Evolutionary conservation across 2,329 filamentous ascomycete genomes (phyloP).

Genomic region (Nemania diffusa): DNA sequence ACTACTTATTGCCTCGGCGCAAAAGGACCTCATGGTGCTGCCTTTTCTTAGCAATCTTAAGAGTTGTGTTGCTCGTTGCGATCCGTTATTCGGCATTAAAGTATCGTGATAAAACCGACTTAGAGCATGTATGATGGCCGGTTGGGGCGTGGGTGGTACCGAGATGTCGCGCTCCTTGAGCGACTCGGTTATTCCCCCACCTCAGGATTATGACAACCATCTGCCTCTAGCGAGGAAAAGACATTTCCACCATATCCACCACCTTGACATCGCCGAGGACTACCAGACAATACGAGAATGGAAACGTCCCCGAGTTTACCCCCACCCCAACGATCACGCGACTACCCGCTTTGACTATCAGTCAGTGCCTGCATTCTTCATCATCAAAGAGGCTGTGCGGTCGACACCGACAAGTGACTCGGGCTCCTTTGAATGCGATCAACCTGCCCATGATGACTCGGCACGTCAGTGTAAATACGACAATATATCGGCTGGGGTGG

Average conservation of each 20-base stretch:
- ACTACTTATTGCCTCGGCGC: constrained; percentile 5
- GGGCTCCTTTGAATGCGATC: constrained; percentile 43
- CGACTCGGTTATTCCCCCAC: constrained; percentile 45
- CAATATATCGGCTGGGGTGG: constrained; percentile 25
- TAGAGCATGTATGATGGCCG: constrained; percentile 52
- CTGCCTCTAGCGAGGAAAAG: constrained; percentile 54
- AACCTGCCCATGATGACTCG: constrained; percentile 43
- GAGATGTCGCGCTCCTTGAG: constrained; percentile 50
- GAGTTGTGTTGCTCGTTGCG: constrained; percentile 18
- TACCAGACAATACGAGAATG: constrained; percentile 53
- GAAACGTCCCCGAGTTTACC: constrained; percentile 44
- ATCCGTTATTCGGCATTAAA: constrained; percentile 12
- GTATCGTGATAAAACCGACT: constrained; percentile 31
- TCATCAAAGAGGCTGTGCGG: constrained; percentile 47
- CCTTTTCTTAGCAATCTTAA: constrained; percentile 20
- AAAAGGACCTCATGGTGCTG: constrained; percentile 1
- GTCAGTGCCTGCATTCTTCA: constrained; percentile 47
- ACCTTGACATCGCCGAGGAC: constrained; percentile 46
- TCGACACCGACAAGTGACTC: constrained; percentile 36
- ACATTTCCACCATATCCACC: constrained; percentile 51
- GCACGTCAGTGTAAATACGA: constrained; percentile 31
- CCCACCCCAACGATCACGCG: constrained; percentile 35
- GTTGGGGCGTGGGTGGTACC: constrained; percentile 49
- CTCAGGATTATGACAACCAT: constrained; percentile 32
- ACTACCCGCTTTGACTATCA: constrained; percentile 34